Conservation (phyloP, 805 yeast genomes). For the Soucietia sequanensis region DNA sequence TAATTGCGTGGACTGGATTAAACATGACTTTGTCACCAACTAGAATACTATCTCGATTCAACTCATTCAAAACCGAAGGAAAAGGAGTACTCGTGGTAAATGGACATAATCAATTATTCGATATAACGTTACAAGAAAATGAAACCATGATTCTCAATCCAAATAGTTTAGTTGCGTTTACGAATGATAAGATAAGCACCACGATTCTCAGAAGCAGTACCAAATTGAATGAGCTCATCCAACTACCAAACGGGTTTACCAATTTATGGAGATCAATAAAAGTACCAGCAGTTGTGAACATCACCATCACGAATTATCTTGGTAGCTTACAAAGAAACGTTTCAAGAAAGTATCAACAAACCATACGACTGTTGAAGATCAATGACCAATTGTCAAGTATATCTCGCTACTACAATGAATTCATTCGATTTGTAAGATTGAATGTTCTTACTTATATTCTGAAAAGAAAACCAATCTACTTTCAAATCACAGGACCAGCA, state of each 20-base stretch:
- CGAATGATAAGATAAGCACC: neutral
- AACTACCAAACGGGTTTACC: no score
- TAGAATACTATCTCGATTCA: slow-evolving; percentile 16
- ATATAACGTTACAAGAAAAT: slow-evolving; percentile 28
- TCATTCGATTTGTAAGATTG: slow-evolving; percentile 9
- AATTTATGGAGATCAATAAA: no score
- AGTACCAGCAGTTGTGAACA: neutral
- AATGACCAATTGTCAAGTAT: neutral
- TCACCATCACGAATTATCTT: neutral
- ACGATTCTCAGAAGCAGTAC: neutral
- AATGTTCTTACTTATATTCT: slow-evolving; percentile 10
- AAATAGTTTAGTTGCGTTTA: slow-evolving; percentile 38
- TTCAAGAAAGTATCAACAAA: neutral
- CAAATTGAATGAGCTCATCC: neutral
- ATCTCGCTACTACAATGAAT: neutral
- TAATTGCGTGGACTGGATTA: slow-evolving; percentile 51
- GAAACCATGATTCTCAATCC: slow-evolving; percentile 42
- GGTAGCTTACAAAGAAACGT: no score
- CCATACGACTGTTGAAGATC: neutral
- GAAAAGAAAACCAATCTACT: slow-evolving; percentile 15
- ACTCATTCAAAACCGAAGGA: slow-evolving; percentile 30
- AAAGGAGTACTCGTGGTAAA: slow-evolving; percentile 40
- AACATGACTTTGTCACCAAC: slow-evolving; percentile 21
- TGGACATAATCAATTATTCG: slow-evolving; percentile 39
- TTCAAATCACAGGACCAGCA: slow-evolving; percentile 26